A percentile compares a stretch with the other conserved stretches of the same genome.
Conservation (phyloP, 164 flowering plant genomes). For the Cinnamomum micranthum region DNA sequence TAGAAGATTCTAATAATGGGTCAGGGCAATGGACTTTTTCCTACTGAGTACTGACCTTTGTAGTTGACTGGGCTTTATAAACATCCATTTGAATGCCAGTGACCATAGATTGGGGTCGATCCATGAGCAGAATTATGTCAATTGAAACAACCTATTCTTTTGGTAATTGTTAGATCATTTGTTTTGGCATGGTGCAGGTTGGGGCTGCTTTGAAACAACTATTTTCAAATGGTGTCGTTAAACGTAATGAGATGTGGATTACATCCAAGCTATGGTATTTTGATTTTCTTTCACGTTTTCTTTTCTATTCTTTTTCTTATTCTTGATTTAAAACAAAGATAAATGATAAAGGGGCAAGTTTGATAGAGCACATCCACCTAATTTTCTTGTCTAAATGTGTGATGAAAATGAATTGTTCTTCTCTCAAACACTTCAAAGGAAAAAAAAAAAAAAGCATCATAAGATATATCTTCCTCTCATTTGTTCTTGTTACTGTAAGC, state of each 20-base stretch:
- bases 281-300: not conserved
- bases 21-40: no score
- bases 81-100: no score
- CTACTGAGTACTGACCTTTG: no score
- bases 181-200: constrained; percentile 24
- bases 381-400: not conserved
- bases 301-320: not conserved
- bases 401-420: no score
- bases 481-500: not conserved
- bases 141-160: no score
- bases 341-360: not conserved
- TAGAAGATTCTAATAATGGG: no score
- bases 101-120: no score
- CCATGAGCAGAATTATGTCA: no score
- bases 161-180: not conserved
- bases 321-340: not conserved
- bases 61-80: no score
- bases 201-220: constrained; percentile 45
- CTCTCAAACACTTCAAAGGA: no score
- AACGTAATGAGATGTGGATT: constrained; percentile 49
- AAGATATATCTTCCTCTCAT: no score
- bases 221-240: constrained; percentile 36
- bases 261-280: constrained; percentile 57
- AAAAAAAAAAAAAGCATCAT: no score
- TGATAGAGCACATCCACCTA: not conserved